Evolutionary conservation across 371 early-diverging fungal genomes (phyloP).

Genomic region (Zopfochytrium polystomum): DNA sequence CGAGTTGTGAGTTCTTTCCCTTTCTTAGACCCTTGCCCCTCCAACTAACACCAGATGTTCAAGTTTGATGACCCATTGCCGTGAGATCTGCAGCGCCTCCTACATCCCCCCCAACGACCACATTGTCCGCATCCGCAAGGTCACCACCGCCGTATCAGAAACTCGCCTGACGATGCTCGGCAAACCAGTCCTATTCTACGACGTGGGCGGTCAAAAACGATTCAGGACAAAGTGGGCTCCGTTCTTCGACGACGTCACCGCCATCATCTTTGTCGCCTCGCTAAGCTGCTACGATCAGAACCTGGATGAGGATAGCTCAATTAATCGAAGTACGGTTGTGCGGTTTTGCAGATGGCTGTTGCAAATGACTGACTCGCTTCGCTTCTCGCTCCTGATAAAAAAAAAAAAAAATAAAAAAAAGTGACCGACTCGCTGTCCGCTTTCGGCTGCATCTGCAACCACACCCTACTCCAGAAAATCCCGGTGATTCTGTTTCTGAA

Average conservation of each 20-base stretch:
- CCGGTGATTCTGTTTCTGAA: constrained; percentile 68
- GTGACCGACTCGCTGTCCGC: constrained; percentile 55
- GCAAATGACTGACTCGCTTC: too few relatives aligned
- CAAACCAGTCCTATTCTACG: too few relatives aligned
- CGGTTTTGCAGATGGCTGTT: too few relatives aligned
- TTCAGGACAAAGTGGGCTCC: too few relatives aligned
- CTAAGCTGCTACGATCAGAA: constrained; percentile 69
- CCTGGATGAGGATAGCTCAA: constrained; percentile 60
- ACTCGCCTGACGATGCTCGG: too few relatives aligned
- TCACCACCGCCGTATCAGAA: constrained; percentile 70
- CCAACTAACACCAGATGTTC: too few relatives aligned
- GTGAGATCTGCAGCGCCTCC: constrained; percentile 2
- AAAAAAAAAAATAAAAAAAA: too few relatives aligned
- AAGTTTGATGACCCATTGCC: too few relatives aligned
- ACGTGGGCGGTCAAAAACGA: constrained; percentile 2
- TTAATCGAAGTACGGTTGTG: constrained; percentile 34
- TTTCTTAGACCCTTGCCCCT: too few relatives aligned
- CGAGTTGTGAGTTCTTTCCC: too few relatives aligned
- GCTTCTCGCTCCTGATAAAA: too few relatives aligned
- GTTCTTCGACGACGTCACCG: constrained; percentile 69
- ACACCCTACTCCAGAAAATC: constrained; percentile 62
- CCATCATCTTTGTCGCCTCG: constrained; percentile 62
- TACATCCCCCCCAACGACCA: constrained; percentile 63
- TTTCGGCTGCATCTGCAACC: constrained; percentile 74
- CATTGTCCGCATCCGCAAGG: constrained; percentile 73